Evolutionary conservation across 495 filamentous ascomycete genomes (phyloP).

Genomic region (Neurospora sp.): DNA sequence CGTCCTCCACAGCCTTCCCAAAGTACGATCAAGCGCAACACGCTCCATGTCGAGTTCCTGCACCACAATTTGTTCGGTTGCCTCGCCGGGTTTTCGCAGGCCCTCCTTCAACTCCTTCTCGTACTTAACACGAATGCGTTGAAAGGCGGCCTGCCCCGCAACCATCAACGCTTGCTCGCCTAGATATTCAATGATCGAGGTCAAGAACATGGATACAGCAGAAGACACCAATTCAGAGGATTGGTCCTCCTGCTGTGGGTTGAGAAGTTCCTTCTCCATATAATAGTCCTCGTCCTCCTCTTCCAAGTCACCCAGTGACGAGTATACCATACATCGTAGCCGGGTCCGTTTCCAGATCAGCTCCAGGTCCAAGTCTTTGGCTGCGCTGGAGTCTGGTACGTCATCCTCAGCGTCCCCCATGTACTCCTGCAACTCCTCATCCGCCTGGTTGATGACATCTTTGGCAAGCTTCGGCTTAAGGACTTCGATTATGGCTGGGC

Average conservation of each 20-base stretch:
- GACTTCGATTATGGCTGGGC: constrained; percentile 77
- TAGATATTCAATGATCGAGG: constrained; percentile 86
- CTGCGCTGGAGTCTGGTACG: constrained; percentile 36
- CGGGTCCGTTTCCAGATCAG: constrained; percentile 85
- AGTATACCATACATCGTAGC: constrained; percentile 95
- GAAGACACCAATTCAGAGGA: constrained; percentile 66
- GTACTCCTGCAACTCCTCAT: constrained; percentile 85
- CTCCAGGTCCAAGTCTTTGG: constrained; percentile 70
- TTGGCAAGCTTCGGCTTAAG: constrained; percentile 80
- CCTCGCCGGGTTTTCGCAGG: constrained; percentile 24
- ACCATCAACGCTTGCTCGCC: constrained; percentile 82
- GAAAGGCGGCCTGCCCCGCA: constrained; percentile 80
- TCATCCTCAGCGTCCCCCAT: constrained; percentile 71
- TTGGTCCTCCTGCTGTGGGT: constrained; percentile 44
- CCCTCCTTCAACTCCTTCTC: constrained; percentile 43
- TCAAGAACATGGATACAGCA: constrained; percentile 89
- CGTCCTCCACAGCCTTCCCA: constrained; percentile 85
- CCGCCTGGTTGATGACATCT: constrained; percentile 77
- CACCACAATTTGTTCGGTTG: constrained; percentile 59
- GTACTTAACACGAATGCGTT: constrained; percentile 47
- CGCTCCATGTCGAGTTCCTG: constrained; percentile 92
- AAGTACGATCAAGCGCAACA: constrained; percentile 73
- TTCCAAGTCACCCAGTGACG: constrained; percentile 90
- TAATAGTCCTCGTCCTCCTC: constrained; percentile 91
- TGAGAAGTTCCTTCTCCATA: constrained; percentile 60